Percentiles rank a stretch among this genome's conserved stretches.
phyloP scores from a whole-genome alignment of 345 rosid species.

The Bruguiera parviflora region DNA sequence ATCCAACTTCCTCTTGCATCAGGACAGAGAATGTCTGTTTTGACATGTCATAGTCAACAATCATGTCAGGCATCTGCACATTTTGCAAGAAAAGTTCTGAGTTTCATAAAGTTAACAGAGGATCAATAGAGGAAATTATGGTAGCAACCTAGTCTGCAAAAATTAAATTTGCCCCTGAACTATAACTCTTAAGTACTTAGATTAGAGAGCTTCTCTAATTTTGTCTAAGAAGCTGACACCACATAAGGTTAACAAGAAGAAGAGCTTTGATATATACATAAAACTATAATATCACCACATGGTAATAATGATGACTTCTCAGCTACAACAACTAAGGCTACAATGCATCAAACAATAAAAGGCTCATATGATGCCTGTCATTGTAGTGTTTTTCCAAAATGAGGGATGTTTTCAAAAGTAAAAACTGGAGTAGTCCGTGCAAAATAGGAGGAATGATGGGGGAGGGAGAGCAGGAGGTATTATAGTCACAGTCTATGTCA shows the following conservation, averaged over 20 bases:
- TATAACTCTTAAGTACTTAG: no score
- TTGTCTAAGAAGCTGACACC: not conserved
- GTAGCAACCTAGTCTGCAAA: no score
- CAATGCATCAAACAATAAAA: no score
- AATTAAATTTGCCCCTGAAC: no score
- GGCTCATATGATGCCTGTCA: no score
- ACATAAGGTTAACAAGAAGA: not conserved
- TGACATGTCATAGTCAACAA: conserved; percentile 76
- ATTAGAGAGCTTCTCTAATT: not conserved
- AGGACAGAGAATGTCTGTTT: conserved; percentile 50
- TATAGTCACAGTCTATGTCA: conserved; percentile 2
- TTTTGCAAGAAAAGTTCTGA: conserved; percentile 1
- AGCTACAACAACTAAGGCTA: no score
- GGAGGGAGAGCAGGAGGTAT: not conserved
- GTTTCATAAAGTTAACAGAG: not conserved
- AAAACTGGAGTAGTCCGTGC: not conserved
- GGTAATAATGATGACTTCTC: no score
- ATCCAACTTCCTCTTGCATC: conserved; percentile 55
- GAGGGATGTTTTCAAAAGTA: no score
- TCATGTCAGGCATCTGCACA: conserved; percentile 78
- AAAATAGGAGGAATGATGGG: not conserved
- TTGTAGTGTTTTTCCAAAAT: no score
- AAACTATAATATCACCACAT: no score
- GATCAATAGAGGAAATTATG: no score
- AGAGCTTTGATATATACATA: no score